Evolutionary conservation across 2,329 filamentous ascomycete species (phyloP).

Genomic region (Aureobasidium melanogenum): DNA sequence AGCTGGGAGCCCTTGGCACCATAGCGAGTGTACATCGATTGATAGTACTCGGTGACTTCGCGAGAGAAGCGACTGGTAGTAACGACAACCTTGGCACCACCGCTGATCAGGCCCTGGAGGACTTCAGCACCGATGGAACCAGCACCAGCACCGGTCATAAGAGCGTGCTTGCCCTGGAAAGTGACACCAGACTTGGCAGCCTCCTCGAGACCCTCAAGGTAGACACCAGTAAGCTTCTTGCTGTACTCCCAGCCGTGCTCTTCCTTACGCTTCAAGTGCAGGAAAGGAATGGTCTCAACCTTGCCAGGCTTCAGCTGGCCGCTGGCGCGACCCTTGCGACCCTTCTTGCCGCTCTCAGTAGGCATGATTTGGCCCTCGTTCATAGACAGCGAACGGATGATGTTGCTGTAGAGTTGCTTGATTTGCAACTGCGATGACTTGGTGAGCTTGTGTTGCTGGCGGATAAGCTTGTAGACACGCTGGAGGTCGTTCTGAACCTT

Average conservation of each 20-base stretch:
- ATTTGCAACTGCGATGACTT: constrained; percentile 96
- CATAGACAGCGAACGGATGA: constrained; percentile 90
- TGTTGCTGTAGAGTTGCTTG: constrained; percentile 87
- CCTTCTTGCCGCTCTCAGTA: constrained; percentile 68
- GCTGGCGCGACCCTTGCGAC: constrained; percentile 42
- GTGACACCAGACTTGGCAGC: constrained; percentile 81
- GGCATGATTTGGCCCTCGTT: constrained; percentile 96
- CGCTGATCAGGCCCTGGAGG: constrained; percentile 87
- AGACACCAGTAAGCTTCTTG: constrained; percentile 92
- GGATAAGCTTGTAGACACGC: constrained; percentile 96
- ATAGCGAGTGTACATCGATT: constrained; percentile 93
- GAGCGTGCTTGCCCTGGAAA: constrained; percentile 87
- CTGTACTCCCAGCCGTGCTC: constrained; percentile 97
- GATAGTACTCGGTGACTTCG: constrained; percentile 98
- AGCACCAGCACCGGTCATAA: constrained; percentile 97
- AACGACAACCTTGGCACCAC: constrained; percentile 92
- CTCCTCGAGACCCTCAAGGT: constrained; percentile 84
- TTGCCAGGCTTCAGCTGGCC: constrained; percentile 65
- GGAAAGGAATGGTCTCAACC: constrained; percentile 93
- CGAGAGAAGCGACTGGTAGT: constrained; percentile 95
- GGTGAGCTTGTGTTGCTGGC: constrained; percentile 94
- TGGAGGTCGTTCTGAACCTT: constrained; percentile 96
- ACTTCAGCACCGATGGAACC: constrained; percentile 97
- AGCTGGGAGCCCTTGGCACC: constrained; percentile 92
- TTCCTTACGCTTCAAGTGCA: constrained; percentile 90